Evolutionary conservation across 257 asterid genomes (phyloP).

Genomic region (Avicennia marina): DNA sequence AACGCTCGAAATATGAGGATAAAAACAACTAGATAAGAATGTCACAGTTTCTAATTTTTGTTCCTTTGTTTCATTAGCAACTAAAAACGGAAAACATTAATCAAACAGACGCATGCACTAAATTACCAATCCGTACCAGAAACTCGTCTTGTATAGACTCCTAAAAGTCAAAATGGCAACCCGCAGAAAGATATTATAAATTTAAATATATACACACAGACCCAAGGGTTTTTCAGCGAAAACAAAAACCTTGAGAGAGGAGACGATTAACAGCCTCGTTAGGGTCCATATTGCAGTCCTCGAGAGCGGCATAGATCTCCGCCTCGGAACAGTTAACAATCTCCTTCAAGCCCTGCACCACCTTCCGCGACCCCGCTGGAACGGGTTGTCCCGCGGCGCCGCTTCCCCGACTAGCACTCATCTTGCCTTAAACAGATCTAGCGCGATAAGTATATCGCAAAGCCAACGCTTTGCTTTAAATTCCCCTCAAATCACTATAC

Average conservation of each 20-base stretch:
- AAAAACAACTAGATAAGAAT: too few relatives aligned
- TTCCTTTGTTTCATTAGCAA: too few relatives aligned
- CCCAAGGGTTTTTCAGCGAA: slow-evolving; percentile 8
- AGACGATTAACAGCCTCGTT: slow-evolving; percentile 89
- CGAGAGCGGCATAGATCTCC: slow-evolving; percentile 91
- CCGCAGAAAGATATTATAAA: background rate
- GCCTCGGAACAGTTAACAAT: slow-evolving; percentile 73
- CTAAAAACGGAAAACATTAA: too few relatives aligned
- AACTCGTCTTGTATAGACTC: background rate
- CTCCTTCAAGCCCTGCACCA: slow-evolving; percentile 90
- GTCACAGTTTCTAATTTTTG: too few relatives aligned
- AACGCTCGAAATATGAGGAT: too few relatives aligned
- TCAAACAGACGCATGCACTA: too few relatives aligned
- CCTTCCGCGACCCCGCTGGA: slow-evolving; percentile 73
- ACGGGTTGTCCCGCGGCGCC: slow-evolving; percentile 47
- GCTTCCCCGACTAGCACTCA: slow-evolving; percentile 45
- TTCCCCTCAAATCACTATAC: slow-evolving; percentile 12
- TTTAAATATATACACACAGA: background rate
- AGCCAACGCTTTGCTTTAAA: slow-evolving; percentile 27
- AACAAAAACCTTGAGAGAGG: slow-evolving; percentile 65
- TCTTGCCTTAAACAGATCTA: slow-evolving; percentile 39
- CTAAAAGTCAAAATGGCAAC: background rate
- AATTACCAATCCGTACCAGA: too few relatives aligned
- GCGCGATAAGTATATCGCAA: slow-evolving; percentile 18
- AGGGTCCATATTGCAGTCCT: slow-evolving; percentile 99